These are phyloP conservation scores for Starmera caribaea DNA, from an alignment of 805 yeast species.

Conservation along the genomic window DNA sequence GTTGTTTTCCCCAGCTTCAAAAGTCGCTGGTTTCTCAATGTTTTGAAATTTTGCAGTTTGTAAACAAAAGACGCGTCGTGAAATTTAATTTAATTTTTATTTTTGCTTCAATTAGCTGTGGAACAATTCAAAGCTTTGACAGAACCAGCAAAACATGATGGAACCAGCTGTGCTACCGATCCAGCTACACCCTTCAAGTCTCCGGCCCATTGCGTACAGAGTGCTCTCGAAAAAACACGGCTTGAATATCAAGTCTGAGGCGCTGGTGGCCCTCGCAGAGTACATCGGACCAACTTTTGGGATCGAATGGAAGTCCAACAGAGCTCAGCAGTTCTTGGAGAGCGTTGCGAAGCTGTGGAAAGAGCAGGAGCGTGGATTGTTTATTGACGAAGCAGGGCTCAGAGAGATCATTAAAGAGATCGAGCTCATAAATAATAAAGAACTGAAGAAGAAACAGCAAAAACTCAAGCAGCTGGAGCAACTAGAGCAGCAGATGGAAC, in stretches of 20 bases:
- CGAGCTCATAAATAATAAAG: conserved; percentile 17
- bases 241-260: conserved; percentile 79
- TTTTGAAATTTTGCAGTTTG: no score
- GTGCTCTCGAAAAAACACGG: conserved; percentile 89
- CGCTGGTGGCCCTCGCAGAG: conserved; percentile 64
- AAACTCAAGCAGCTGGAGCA: conserved; percentile 1
- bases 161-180: conserved; percentile 56
- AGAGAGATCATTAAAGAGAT: conserved; percentile 54
- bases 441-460: conserved; percentile 2
- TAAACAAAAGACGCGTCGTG: background rate
- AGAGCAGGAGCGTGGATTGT: conserved; percentile 78
- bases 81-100: background rate
- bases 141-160: conserved; percentile 1
- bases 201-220: conserved; percentile 88
- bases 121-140: conserved; percentile 2
- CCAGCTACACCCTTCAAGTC: conserved; percentile 65
- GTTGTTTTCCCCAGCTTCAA: no score
- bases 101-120: background rate
- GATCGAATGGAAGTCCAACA: conserved; percentile 70
- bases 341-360: conserved; percentile 79
- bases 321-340: conserved; percentile 59
- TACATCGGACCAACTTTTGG: conserved; percentile 73
- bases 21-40: no score
- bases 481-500: background rate
- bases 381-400: conserved; percentile 70